These are phyloP conservation scores for Lojkania enalia DNA, from an alignment of 2,329 filamentous ascomycete genomes.

Conservation along the genomic window DNA sequence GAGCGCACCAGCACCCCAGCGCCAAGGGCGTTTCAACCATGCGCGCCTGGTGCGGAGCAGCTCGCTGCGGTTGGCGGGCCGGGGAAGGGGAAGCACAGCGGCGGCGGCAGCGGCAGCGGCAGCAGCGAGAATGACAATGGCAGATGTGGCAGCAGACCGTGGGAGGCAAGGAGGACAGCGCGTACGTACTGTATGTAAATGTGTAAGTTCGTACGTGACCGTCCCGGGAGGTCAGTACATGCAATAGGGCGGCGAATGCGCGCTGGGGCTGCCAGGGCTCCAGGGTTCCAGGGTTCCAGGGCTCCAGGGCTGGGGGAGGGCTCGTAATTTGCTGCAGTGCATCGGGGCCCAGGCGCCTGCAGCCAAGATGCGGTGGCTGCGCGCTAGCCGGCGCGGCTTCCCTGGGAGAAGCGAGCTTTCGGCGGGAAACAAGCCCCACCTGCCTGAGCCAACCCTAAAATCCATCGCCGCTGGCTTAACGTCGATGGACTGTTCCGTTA, in stretches of 20 bases:
- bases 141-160: slow-evolving; percentile 4
- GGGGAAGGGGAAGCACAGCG: background rate
- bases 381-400: background rate
- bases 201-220: background rate
- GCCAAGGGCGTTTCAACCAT: slow-evolving; percentile 9
- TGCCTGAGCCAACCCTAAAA: background rate
- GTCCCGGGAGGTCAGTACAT: too few relatives aligned
- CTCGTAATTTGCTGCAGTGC: slow-evolving; percentile 3
- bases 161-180: slow-evolving; percentile 2
- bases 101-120: background rate
- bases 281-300: too few relatives aligned
- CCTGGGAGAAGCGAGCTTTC: background rate
- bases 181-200: background rate
- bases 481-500: background rate
- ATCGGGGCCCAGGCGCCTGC: slow-evolving; percentile 2
- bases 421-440: background rate
- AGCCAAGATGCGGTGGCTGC: background rate
- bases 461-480: background rate
- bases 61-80: background rate
- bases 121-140: slow-evolving; percentile 6
- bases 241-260: too few relatives aligned
- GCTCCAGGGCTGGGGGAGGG: too few relatives aligned
- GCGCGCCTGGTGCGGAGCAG: background rate
- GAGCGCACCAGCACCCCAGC: background rate
- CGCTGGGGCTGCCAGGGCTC: too few relatives aligned